Evolutionary conservation across 495 filamentous ascomycete genomes (phyloP).

Genomic region (Daldinia vernicosa): DNA sequence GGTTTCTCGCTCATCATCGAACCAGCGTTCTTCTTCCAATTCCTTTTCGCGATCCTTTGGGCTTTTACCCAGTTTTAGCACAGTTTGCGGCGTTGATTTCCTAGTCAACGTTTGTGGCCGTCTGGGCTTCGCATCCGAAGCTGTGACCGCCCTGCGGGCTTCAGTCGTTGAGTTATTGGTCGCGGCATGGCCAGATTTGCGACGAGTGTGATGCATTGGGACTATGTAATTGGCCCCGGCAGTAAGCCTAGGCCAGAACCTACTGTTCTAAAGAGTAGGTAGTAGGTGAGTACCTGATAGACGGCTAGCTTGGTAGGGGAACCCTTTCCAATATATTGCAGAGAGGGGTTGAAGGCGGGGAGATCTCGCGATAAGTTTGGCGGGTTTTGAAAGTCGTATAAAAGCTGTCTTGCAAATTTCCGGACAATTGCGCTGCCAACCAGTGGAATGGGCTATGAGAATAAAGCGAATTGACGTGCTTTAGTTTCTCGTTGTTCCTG

Average conservation of each 20-base stretch:
- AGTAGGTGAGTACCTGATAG: constrained; percentile 15
- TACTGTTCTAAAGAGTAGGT: constrained; percentile 20
- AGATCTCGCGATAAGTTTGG: constrained; percentile 15
- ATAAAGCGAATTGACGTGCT: constrained; percentile 15
- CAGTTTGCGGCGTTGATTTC: constrained; percentile 51
- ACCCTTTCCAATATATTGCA: constrained; percentile 25
- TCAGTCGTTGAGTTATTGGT: constrained; percentile 60
- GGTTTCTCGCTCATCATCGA: constrained; percentile 59
- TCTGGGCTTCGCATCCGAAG: constrained; percentile 49
- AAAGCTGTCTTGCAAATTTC: constrained; percentile 20
- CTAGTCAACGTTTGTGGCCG: constrained; percentile 51
- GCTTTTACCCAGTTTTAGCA: constrained; percentile 55
- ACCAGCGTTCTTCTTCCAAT: constrained; percentile 57
- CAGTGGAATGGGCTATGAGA: constrained; percentile 7
- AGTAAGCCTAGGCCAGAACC: constrained; percentile 22
- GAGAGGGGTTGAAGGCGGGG: constrained; percentile 34
- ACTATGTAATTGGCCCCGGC: constrained; percentile 33
- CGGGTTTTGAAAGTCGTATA: constrained; percentile 6
- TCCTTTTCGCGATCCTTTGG: constrained; percentile 56
- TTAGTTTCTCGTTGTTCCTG: constrained; percentile 5
- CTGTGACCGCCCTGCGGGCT: constrained; percentile 54
- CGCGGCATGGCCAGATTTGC: constrained; percentile 59
- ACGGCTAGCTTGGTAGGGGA: constrained; percentile 8
- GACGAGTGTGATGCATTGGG: constrained; percentile 60
- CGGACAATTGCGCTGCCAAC: constrained; percentile 4